A percentile compares a stretch with the other conserved stretches of the same genome.
phyloP scores from a whole-genome alignment of 805 yeast genomes.

The Ogataea trehaloabstinens region DNA sequence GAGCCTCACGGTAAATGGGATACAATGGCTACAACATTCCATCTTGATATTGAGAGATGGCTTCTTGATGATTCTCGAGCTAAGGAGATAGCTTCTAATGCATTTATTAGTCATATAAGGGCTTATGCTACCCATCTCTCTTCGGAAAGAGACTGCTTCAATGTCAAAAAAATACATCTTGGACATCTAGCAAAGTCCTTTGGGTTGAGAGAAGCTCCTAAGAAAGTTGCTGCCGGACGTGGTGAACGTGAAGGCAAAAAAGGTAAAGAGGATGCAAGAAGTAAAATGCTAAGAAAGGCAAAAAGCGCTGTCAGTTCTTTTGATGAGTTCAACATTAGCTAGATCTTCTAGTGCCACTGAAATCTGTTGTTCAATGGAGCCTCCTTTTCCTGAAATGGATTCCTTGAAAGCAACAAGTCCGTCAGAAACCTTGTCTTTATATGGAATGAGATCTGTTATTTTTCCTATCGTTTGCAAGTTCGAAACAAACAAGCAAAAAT shows the following conservation, averaged over 20 bases:
- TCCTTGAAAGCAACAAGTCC: constrained; percentile 15
- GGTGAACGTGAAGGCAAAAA: constrained; percentile 38
- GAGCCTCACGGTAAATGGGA: constrained; percentile 64
- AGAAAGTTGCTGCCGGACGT: constrained; percentile 56
- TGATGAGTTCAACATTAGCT: constrained; percentile 67
- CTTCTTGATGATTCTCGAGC: constrained; percentile 63
- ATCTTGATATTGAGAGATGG: constrained; percentile 85
- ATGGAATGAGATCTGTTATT: neutral
- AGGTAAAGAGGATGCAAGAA: constrained; percentile 64
- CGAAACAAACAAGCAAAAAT: constrained; percentile 21
- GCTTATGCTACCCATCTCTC: constrained; percentile 95
- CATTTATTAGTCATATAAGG: constrained; percentile 83
- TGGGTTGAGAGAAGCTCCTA: constrained; percentile 93
- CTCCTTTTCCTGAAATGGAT: constrained; percentile 8
- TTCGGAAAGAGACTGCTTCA: constrained; percentile 75
- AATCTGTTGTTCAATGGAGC: constrained; percentile 11
- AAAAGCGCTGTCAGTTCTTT: constrained; percentile 60
- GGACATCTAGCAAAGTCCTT: constrained; percentile 97
- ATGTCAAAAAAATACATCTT: constrained; percentile 77
- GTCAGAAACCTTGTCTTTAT: constrained; percentile 3
- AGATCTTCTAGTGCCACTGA: constrained; percentile 1
- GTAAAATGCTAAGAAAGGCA: constrained; percentile 76
- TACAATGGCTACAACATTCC: constrained; percentile 94
- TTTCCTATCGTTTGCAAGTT: constrained; percentile 3
- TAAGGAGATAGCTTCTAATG: constrained; percentile 70